Conservation (phyloP, 495 filamentous ascomycete species). For the Barbatosphaeria neglecta region DNA sequence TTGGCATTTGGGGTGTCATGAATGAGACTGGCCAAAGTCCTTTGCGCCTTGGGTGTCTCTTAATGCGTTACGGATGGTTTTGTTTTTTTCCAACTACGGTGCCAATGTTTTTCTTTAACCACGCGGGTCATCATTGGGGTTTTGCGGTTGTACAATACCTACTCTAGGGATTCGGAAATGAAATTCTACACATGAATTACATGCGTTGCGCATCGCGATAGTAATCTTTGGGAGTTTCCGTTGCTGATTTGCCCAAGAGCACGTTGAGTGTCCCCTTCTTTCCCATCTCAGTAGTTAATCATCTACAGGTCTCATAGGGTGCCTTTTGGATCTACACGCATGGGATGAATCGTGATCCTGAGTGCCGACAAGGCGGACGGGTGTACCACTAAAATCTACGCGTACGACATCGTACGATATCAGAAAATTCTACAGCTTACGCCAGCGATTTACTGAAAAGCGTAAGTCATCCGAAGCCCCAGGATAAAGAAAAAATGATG, state of each 20-base stretch:
- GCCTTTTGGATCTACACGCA: too few relatives aligned
- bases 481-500: too few relatives aligned
- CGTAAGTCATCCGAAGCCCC: too few relatives aligned
- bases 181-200: conserved; percentile 49
- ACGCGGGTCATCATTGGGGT: conserved; percentile 56
- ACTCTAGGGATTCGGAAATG: conserved; percentile 49
- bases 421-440: too few relatives aligned
- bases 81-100: conserved; percentile 60
- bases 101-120: conserved; percentile 61
- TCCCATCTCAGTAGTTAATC: too few relatives aligned
- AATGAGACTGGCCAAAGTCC: conserved; percentile 50
- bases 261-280: too few relatives aligned
- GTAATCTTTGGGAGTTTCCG: conserved; percentile 2
- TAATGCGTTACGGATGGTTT: conserved; percentile 89
- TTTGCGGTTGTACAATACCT: conserved; percentile 70
- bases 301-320: too few relatives aligned
- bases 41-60: conserved; percentile 56
- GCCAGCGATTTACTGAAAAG: too few relatives aligned
- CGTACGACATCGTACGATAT: too few relatives aligned
- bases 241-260: neutral
- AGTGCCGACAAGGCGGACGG: too few relatives aligned
- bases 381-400: too few relatives aligned
- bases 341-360: too few relatives aligned
- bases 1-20: conserved; percentile 48
- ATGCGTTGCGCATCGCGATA: conserved; percentile 4